Percentiles rank a stretch among this genome's conserved stretches.
Conservation (phyloP, 345 rosid genomes). For the Populus davidiana region DNA sequence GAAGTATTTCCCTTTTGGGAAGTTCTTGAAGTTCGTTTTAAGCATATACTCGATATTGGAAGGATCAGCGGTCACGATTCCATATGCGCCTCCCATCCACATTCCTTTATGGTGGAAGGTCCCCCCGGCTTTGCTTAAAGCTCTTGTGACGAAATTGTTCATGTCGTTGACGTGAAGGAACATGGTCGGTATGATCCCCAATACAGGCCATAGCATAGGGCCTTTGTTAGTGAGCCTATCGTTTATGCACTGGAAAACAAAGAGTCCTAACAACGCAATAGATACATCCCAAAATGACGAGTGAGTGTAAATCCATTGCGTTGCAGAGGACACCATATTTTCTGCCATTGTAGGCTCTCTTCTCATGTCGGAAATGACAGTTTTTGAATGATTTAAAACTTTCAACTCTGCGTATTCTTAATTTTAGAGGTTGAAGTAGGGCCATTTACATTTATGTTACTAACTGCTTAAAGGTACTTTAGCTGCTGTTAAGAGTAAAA, state of each 20-base stretch:
- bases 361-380: neutral
- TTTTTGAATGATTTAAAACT: neutral
- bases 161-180: conserved; percentile 28
- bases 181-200: conserved; percentile 50
- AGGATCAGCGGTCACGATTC: conserved; percentile 54
- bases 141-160: conserved; percentile 39
- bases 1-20: conserved; percentile 62
- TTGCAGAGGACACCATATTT: conserved; percentile 9
- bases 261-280: conserved; percentile 42
- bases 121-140: conserved; percentile 44
- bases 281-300: conserved; percentile 41
- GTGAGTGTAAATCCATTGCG: conserved; percentile 23
- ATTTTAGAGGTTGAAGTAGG: neutral
- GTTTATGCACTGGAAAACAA: conserved; percentile 45
- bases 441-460: neutral
- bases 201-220: conserved; percentile 61
- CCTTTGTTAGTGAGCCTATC: conserved; percentile 53
- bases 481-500: neutral
- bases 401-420: neutral
- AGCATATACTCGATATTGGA: conserved; percentile 61
- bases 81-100: conserved; percentile 54
- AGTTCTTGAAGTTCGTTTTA: conserved; percentile 64
- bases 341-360: neutral
- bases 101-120: conserved; percentile 50
- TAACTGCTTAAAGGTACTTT: neutral